phyloP scores from a whole-genome alignment of 176 grass and related monocot species.

The Lolium perenne region DNA sequence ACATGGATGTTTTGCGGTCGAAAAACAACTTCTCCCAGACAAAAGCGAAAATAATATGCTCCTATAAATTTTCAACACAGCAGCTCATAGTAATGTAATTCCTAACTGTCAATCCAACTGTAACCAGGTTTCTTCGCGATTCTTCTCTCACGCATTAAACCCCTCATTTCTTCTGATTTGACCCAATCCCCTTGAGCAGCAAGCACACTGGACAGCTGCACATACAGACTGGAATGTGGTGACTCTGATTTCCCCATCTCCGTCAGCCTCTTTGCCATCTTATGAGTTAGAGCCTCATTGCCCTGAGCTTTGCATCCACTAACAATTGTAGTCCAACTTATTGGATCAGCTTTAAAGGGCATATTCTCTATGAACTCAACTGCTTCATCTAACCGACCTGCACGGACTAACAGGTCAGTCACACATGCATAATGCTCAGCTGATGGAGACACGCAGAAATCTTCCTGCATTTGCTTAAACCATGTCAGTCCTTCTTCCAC shows the following conservation, averaged over 20 bases:
- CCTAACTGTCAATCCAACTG: slow-evolving; percentile 68
- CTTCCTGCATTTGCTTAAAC: slow-evolving; percentile 67
- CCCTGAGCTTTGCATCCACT: slow-evolving; percentile 76
- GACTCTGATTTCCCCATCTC: slow-evolving; percentile 32
- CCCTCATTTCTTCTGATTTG: slow-evolving; percentile 61
- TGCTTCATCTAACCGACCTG: slow-evolving; percentile 67
- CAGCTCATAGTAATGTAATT: background rate
- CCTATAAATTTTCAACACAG: slow-evolving; percentile 14
- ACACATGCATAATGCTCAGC: slow-evolving; percentile 74
- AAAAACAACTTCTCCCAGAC: background rate
- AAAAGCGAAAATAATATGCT: slow-evolving; percentile 6
- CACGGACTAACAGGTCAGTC: slow-evolving; percentile 64
- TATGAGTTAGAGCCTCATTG: slow-evolving; percentile 51
- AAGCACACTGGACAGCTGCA: slow-evolving; percentile 68
- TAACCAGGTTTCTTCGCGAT: slow-evolving; percentile 65
- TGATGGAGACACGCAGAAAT: slow-evolving; percentile 53
- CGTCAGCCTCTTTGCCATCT: slow-evolving; percentile 49
- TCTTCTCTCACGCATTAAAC: slow-evolving; percentile 60
- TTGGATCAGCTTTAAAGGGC: slow-evolving; percentile 67
- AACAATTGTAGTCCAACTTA: slow-evolving; percentile 67
- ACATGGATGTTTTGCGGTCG: background rate
- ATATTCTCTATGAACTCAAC: slow-evolving; percentile 76
- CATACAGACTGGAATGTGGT: slow-evolving; percentile 59
- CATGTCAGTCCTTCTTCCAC: slow-evolving; percentile 68
- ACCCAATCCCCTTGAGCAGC: slow-evolving; percentile 71